Base-by-base conservation (phyloP, 2,329 filamentous ascomycete genomes). In the Stemphylium vesicarium region DNA sequence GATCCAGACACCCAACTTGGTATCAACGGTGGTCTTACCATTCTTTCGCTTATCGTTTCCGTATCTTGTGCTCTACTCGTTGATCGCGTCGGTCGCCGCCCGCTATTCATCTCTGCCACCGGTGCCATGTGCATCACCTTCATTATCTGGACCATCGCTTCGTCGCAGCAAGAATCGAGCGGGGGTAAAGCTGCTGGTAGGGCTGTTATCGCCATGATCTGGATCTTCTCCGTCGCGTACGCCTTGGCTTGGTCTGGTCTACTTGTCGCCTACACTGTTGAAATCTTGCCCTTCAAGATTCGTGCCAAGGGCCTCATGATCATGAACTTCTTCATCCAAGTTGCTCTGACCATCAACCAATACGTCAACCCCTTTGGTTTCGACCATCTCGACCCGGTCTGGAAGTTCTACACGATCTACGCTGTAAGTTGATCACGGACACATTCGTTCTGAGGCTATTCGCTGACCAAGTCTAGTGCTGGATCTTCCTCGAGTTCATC, bases 361-460 rank as follows among this genome's bases (percentile, higher is more conserved):
- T 85, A 78, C 62, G 82, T 82, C 64, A 88, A 89, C 78, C 84
- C 83, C 66, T 77, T 86, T 53, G 86, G 85, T 8, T 88, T 86
- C 82, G 77, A 84, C 46, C 79, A 81, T 50, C 75, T 88, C 40
- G 82, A 87, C 73, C 71, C 70, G 2, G 67, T 63, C 20, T 88
- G 85, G 84, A 82, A 88, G 73, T 83, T 88, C 52, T 88, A 86
- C 80, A 79, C 87, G 40, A 86, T 87, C 75, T 88, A 88, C 74
- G 85, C 84, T 18, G 78, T 80, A 74, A 75, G 74, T 75, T 31
- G 10, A 5, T 3, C 8, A 3, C n/a, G 12, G 12, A 45, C n/a
- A 8, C 0, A 4, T 18, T 13, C 13, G 44, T n/a, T 1, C 26
- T 13, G 31, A 31, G 10, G 41, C 4, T 4, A 31, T 16, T 20